These are phyloP conservation scores for Kockiozyma suomiensis DNA, from an alignment of 805 yeast species.

Conservation along the genomic window DNA sequence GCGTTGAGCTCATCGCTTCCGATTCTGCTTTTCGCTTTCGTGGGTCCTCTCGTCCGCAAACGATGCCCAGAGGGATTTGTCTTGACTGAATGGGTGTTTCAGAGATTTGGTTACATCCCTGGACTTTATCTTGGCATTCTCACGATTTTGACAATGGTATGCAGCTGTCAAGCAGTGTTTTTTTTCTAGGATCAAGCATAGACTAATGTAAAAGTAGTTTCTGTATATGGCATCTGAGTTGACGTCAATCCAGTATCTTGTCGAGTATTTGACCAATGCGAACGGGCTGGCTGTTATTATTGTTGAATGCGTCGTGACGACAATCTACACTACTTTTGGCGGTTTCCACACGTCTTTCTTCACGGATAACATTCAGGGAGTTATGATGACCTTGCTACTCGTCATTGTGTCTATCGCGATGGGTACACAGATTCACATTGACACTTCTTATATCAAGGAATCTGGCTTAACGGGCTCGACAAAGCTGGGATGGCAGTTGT, in stretches of 20 bases:
- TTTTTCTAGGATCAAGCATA: neutral
- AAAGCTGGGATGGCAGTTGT: slow-evolving; percentile 83
- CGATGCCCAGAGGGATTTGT: slow-evolving; percentile 89
- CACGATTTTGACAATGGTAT: slow-evolving; percentile 72
- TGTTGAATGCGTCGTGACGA: slow-evolving; percentile 82
- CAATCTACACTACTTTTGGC: slow-evolving; percentile 83
- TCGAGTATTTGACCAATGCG: slow-evolving; percentile 74
- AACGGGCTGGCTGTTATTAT: slow-evolving; percentile 79
- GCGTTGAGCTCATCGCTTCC: slow-evolving; percentile 81
- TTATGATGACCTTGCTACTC: slow-evolving; percentile 63
- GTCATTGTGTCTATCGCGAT: slow-evolving; percentile 76
- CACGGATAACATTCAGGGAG: slow-evolving; percentile 87
- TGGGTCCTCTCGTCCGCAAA: slow-evolving; percentile 78
- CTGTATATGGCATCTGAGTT: slow-evolving; percentile 86
- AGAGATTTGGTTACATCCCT: slow-evolving; percentile 71
- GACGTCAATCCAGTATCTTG: slow-evolving; percentile 75
- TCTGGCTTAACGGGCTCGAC: slow-evolving; percentile 66
- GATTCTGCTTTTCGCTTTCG: slow-evolving; percentile 74
- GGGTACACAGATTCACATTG: slow-evolving; percentile 68
- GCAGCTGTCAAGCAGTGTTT: neutral
- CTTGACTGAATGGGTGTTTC: slow-evolving; percentile 91
- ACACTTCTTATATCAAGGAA: slow-evolving; percentile 62
- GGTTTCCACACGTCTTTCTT: slow-evolving; percentile 87
- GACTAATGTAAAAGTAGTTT: slow-evolving; percentile 42
- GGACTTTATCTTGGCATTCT: slow-evolving; percentile 77